Evolutionary conservation across 495 filamentous ascomycete genomes (phyloP).

Genomic region (Cercophora sp.): DNA sequence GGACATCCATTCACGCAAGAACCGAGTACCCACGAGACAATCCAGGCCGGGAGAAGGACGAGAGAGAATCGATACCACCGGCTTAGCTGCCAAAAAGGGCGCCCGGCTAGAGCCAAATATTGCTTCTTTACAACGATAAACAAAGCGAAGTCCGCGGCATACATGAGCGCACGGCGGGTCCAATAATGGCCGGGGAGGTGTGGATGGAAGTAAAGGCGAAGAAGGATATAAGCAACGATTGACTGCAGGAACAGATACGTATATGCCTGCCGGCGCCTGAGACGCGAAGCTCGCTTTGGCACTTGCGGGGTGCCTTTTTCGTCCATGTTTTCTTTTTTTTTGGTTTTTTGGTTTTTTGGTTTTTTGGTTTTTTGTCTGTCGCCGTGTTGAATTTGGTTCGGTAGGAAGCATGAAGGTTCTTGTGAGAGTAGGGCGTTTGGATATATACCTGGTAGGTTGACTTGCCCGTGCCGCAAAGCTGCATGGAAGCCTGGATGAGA

Average conservation of each 20-base stretch:
- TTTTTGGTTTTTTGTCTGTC: not conserved
- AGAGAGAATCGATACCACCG: not conserved
- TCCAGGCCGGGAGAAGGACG: not conserved
- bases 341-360: not conserved
- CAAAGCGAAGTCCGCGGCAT: not conserved
- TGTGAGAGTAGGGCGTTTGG: too few relatives aligned
- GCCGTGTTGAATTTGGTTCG: not conserved
- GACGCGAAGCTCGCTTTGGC: not conserved
- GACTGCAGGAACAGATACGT: not conserved
- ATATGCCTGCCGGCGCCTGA: not conserved
- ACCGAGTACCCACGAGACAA: not conserved
- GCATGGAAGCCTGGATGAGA: not conserved
- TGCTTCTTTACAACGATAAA: not conserved
- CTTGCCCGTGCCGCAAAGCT: not conserved
- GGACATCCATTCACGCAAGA: not conserved
- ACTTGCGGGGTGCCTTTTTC: not conserved
- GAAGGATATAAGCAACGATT: not conserved
- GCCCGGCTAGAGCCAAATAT: not conserved
- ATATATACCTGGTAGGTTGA: too few relatives aligned
- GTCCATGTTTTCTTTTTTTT: not conserved
- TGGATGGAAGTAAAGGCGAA: not conserved
- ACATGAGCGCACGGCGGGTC: not conserved
- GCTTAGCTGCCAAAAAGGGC: not conserved
- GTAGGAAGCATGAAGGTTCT: not conserved
- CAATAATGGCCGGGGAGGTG: not conserved